Evolutionary conservation across 2,329 filamentous ascomycete species (phyloP), one percentile per base, ranked within the genome.

Genomic region (Aureobasidium sp.): DNA sequence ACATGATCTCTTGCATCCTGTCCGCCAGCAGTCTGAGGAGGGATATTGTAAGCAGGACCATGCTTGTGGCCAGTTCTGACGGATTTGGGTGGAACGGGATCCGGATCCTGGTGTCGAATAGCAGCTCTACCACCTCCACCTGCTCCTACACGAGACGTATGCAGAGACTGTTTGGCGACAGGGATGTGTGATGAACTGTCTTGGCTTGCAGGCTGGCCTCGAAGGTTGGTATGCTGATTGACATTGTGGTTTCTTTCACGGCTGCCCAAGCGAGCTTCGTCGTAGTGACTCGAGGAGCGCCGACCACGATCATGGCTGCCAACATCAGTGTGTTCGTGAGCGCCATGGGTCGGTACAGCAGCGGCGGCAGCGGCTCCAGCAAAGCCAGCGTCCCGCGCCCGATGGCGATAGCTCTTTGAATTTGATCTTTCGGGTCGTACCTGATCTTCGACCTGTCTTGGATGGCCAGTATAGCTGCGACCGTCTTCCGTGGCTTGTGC

Each of bases 1-100:
- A 79, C 74, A 58, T 73, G 73, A 51, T 75, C 73, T 29, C 74
- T 70, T 20, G 74, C 71, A 37, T 68, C 67, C 39, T 74, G 72
- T 14, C 70, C 73, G 25, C 70, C 69, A 5, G 69, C 67, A 4
- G 74, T 74, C 62, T 75, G 74, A 17, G 74, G 74, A 11, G 74
- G 73, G 2, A 74, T 65, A 7, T 64, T 62, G 57, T 75, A 76
- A 14, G 66, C 67, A 6, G 73, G 65, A 17, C 67, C 66, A 20
- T 69, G 64, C 1, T 65, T 63, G n/a, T 62, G 53, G 8, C 59
- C 58, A 2, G 68, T 71, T 22, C 36, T 69, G 53, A 72, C 66
- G 61, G 68, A 44, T 63, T 71, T 58, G 55, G 65, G 67, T 8
- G 74, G 67, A 4, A 74, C 52, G 66, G 74, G 65, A 71, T 72